phyloP scores from a whole-genome alignment of 371 early-diverging fungal species.

The Umbelopsis sp. region DNA sequence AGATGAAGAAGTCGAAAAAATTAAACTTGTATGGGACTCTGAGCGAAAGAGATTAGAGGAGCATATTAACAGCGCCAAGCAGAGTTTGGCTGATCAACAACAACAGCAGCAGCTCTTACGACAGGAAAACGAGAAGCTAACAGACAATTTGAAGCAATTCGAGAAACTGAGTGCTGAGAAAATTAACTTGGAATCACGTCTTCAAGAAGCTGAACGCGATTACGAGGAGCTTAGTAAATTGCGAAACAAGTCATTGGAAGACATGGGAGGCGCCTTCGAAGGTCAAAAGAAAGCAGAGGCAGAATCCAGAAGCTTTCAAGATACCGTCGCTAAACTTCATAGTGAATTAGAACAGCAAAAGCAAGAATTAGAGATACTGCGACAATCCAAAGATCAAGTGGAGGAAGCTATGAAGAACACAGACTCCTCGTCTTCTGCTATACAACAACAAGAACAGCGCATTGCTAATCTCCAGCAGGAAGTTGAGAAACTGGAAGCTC shows the following conservation, averaged over 20 bases:
- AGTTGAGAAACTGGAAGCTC: constrained; percentile 39
- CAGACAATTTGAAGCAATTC: constrained; percentile 43
- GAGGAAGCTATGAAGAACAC: constrained; percentile 25
- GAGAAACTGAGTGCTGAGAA: constrained; percentile 46
- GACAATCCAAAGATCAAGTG: constrained; percentile 34
- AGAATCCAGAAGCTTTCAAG: constrained; percentile 41
- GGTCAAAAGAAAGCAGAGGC: constrained; percentile 51
- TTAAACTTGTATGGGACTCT: constrained; percentile 59
- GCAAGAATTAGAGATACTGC: constrained; percentile 28
- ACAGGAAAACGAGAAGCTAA: constrained; percentile 37
- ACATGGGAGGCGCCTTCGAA: constrained; percentile 43
- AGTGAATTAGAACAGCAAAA: constrained; percentile 33
- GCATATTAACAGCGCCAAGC: constrained; percentile 39
- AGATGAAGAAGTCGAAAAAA: constrained; percentile 44
- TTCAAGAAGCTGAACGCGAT: constrained; percentile 35
- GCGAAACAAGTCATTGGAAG: constrained; percentile 43
- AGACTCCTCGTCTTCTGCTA: constrained; percentile 27
- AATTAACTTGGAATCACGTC: constrained; percentile 38
- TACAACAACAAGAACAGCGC: constrained; percentile 36
- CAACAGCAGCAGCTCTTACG: constrained; percentile 37
- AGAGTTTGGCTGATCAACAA: constrained; percentile 38
- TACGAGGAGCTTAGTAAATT: constrained; percentile 40
- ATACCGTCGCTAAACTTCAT: constrained; percentile 49
- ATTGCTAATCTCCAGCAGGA: constrained; percentile 35
- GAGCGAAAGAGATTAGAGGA: constrained; percentile 59